phyloP scores from a whole-genome alignment of 495 filamentous ascomycete species.

The Hypomontagnella monticulosa region DNA sequence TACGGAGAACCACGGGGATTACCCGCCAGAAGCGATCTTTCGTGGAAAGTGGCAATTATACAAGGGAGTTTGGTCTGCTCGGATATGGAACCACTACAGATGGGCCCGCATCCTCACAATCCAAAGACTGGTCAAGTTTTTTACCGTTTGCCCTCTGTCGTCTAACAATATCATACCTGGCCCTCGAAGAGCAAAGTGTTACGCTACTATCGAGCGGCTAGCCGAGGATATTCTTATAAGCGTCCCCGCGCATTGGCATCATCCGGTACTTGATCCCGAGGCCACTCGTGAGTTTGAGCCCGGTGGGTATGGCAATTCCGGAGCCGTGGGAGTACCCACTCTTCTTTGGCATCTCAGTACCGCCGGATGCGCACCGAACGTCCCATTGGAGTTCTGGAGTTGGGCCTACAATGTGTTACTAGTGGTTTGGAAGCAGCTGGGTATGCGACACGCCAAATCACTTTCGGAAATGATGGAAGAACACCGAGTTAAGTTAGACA shows the following conservation, averaged over 20 bases:
- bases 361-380: conserved; percentile 54
- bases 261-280: conserved; percentile 46
- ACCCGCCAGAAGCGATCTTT: conserved; percentile 57
- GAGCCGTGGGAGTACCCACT: conserved; percentile 54
- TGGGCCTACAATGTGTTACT: conserved; percentile 53
- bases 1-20: conserved; percentile 33
- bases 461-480: conserved; percentile 49
- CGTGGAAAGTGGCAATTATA: conserved; percentile 70
- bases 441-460: conserved; percentile 56
- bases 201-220: conserved; percentile 44
- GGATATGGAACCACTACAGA: conserved; percentile 72
- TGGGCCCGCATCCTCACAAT: conserved; percentile 66
- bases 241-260: conserved; percentile 57
- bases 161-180: conserved; percentile 49
- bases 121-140: conserved; percentile 58
- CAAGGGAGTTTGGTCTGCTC: conserved; percentile 63
- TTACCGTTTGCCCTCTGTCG: conserved; percentile 46
- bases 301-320: conserved; percentile 51
- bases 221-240: conserved; percentile 56
- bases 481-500: conserved; percentile 33
- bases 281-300: conserved; percentile 46
- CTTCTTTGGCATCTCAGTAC: conserved; percentile 54
- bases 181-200: conserved; percentile 46
- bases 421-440: conserved; percentile 55
- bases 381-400: conserved; percentile 47